phyloP scores from a whole-genome alignment of 2,329 filamentous ascomycete genomes.

The Daldinia eschscholtzii region DNA sequence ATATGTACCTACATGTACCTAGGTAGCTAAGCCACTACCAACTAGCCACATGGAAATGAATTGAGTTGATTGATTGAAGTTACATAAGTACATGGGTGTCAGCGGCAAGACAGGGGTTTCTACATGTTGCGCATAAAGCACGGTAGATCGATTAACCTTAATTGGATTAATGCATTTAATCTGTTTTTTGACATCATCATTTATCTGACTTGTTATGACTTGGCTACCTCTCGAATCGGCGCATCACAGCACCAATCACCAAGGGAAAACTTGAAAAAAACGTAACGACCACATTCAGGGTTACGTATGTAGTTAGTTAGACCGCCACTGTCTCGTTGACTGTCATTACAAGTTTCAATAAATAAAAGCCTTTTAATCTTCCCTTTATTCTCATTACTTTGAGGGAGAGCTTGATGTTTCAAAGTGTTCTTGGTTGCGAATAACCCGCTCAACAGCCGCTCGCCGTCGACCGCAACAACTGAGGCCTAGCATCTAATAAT shows the following conservation, averaged over 20 bases:
- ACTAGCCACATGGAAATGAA: not conserved
- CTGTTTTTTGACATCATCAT: slow-evolving; percentile 38
- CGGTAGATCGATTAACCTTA: slow-evolving; percentile 37
- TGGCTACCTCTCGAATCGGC: slow-evolving; percentile 33
- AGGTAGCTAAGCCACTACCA: slow-evolving; percentile 10
- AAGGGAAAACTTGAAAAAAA: slow-evolving; percentile 38
- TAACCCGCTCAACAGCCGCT: slow-evolving; percentile 11
- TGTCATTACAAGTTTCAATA: slow-evolving; percentile 16
- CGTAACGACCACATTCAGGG: slow-evolving; percentile 12
- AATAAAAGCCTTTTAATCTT: slow-evolving; percentile 24
- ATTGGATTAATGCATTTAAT: slow-evolving; percentile 29
- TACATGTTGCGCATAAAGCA: slow-evolving; percentile 19
- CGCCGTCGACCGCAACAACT: not conserved
- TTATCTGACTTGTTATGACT: slow-evolving; percentile 27
- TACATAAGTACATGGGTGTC: no score
- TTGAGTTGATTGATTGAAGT: no score
- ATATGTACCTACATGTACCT: no score
- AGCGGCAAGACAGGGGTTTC: slow-evolving; percentile 7
- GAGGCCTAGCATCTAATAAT: slow-evolving; percentile 14
- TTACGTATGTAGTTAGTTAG: slow-evolving; percentile 33
- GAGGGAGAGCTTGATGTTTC: slow-evolving; percentile 29
- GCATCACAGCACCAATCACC: slow-evolving; percentile 19
- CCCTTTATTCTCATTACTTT: slow-evolving; percentile 26
- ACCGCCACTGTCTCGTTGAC: slow-evolving; percentile 19
- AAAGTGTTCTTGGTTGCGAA: slow-evolving; percentile 14